A percentile compares a stretch with the other conserved stretches of the same genome.
Evolutionary conservation across 331 rosid genomes (phyloP).

Genomic region (Arachis monticola): DNA sequence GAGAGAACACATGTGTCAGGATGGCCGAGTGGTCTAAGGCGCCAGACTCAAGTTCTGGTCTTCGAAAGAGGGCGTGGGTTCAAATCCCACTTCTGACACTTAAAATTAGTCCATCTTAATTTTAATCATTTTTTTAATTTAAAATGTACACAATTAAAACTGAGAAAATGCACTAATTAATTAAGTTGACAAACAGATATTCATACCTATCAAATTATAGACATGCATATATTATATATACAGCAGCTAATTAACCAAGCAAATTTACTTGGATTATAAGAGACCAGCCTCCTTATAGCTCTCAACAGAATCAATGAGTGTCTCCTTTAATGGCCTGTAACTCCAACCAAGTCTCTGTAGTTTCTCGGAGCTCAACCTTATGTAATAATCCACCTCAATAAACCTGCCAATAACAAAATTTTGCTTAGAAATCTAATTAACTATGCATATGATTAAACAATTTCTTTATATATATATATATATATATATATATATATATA

Average conservation of each 20-base stretch:
- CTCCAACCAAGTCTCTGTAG: constrained; percentile 65
- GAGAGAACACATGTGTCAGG: constrained; percentile 59
- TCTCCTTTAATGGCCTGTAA: constrained; percentile 61
- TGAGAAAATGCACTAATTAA: no score
- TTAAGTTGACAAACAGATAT: no score
- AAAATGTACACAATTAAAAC: no score
- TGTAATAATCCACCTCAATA: constrained; percentile 44
- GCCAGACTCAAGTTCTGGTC: constrained; percentile 96
- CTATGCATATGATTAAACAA: no score
- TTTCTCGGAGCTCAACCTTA: constrained; percentile 49
- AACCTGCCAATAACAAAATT: constrained; percentile 43
- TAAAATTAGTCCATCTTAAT: no score
- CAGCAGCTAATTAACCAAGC: background rate
- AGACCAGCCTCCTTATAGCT: constrained; percentile 51
- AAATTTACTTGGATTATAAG: constrained; percentile 36
- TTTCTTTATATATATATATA: no score
- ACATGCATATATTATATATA: no score
- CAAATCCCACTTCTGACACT: constrained; percentile 91
- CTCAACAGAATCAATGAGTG: constrained; percentile 62
- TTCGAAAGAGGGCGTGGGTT: constrained; percentile 86
- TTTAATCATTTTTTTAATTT: no score
- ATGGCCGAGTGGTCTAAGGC: constrained; percentile 99
- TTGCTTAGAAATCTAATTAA: background rate
- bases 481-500: no score
- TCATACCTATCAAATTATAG: no score